These are phyloP conservation scores for Incumbomyces lentus DNA, from an alignment of 2,329 filamentous ascomycete species.

Conservation along the genomic window DNA sequence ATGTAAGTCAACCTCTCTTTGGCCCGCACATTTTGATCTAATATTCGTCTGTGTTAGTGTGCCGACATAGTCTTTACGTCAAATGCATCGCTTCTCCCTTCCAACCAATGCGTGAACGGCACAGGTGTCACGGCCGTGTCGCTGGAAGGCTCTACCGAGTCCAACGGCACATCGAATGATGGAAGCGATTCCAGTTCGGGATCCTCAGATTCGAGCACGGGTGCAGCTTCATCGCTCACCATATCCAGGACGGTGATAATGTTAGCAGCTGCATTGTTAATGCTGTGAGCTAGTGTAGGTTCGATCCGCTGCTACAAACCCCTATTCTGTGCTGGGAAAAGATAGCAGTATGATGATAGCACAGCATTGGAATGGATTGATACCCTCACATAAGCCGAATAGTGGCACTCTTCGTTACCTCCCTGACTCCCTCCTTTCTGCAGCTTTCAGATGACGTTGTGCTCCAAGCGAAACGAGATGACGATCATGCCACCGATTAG, in stretches of 20 bases:
- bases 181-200: background rate
- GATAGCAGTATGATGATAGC: too few relatives aligned
- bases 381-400: too few relatives aligned
- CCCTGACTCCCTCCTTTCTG: too few relatives aligned
- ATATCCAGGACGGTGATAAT: background rate
- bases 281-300: background rate
- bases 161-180: background rate
- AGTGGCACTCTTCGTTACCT: too few relatives aligned
- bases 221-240: background rate
- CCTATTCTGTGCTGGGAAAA: too few relatives aligned
- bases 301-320: too few relatives aligned
- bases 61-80: slow-evolving; percentile 35
- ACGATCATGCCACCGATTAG: too few relatives aligned
- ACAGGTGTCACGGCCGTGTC: slow-evolving; percentile 25
- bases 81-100: slow-evolving; percentile 27
- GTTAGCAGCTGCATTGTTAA: background rate
- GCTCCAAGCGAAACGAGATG: too few relatives aligned
- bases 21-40: background rate
- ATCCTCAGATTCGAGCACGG: background rate
- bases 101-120: slow-evolving; percentile 30
- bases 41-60: slow-evolving; percentile 24
- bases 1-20: slow-evolving; percentile 28
- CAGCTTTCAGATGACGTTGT: too few relatives aligned
- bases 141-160: background rate
- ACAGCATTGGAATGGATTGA: too few relatives aligned